These are phyloP conservation scores for Trapa bicornis DNA, from an alignment of 345 rosid species.

Conservation along the genomic window DNA sequence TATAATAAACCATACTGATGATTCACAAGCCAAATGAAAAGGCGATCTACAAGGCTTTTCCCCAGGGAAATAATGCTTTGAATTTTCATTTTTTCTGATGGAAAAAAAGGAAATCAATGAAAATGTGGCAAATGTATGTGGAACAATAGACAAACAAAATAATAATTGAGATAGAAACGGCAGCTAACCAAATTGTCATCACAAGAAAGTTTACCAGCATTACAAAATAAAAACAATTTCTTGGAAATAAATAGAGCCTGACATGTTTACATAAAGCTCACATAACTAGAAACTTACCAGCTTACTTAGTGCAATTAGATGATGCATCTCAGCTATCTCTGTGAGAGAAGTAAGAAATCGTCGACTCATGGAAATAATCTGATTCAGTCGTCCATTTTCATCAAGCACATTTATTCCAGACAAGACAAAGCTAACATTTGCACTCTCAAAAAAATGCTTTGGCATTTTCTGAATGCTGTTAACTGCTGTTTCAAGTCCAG, in stretches of 20 bases:
- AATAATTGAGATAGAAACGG: background rate
- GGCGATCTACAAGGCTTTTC: background rate
- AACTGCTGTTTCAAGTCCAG: slow-evolving; percentile 65
- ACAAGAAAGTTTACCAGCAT: background rate
- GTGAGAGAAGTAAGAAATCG: slow-evolving; percentile 36
- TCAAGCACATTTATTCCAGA: slow-evolving; percentile 74
- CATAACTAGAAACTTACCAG: slow-evolving; percentile 38
- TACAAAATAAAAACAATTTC: background rate
- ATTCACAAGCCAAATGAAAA: background rate
- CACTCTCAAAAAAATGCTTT: slow-evolving; percentile 44
- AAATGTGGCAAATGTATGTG: background rate
- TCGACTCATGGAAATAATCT: slow-evolving; percentile 46
- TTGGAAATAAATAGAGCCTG: background rate
- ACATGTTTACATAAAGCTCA: background rate
- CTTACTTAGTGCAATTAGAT: slow-evolving; percentile 60
- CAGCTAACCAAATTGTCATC: background rate
- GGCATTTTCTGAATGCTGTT: slow-evolving; percentile 71
- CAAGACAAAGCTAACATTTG: slow-evolving; percentile 55
- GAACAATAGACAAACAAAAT: background rate
- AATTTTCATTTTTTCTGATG: background rate
- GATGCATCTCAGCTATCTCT: slow-evolving; percentile 57
- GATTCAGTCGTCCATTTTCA: slow-evolving; percentile 46
- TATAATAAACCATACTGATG: background rate
- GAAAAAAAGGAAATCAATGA: slow-evolving; percentile 1
- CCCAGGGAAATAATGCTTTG: background rate